These are phyloP conservation scores for Phytophthora ohioensis DNA, from an alignment of 352 stramenopile genomes.

Conservation along the genomic window DNA sequence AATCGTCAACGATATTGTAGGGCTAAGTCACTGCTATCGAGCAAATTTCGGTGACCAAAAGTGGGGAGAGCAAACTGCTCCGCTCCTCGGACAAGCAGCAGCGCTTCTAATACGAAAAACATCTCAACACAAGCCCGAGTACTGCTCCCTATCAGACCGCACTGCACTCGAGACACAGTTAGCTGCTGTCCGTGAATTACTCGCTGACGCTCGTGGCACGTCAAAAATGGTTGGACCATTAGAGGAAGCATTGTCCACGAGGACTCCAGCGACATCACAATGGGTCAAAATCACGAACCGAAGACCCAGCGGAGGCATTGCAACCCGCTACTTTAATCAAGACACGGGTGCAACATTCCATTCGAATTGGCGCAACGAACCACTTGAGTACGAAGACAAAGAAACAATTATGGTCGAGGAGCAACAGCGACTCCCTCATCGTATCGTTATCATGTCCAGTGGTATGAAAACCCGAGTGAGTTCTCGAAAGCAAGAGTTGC, in stretches of 20 bases:
- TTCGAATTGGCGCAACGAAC: conserved; percentile 33
- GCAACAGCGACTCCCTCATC: conserved; percentile 40
- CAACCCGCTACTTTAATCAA: conserved; percentile 66
- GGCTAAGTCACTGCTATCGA: conserved; percentile 52
- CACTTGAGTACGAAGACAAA: conserved; percentile 71
- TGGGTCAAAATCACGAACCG: conserved; percentile 55
- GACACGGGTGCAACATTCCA: conserved; percentile 57
- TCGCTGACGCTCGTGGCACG: conserved; percentile 11
- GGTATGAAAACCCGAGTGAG: conserved; percentile 37
- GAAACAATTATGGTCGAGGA: conserved; percentile 26
- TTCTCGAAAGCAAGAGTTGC: conserved; percentile 18
- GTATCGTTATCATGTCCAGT: conserved; percentile 52
- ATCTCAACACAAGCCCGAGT: conserved; percentile 20
- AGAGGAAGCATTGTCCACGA: conserved; percentile 39
- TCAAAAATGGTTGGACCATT: conserved; percentile 30
- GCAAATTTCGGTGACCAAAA: conserved; percentile 36
- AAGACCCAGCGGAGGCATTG: background rate
- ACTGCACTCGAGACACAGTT: conserved; percentile 30
- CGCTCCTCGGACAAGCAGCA: conserved; percentile 34
- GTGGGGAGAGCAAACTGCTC: conserved; percentile 25
- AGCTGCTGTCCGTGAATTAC: conserved; percentile 19
- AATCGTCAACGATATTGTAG: conserved; percentile 43
- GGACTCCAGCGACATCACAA: conserved; percentile 59
- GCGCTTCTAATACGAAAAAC: conserved; percentile 25
- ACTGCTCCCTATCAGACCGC: conserved; percentile 12